Evolutionary conservation across 2,329 filamentous ascomycete species (phyloP).

Genomic region (Epicoccum nigrum): DNA sequence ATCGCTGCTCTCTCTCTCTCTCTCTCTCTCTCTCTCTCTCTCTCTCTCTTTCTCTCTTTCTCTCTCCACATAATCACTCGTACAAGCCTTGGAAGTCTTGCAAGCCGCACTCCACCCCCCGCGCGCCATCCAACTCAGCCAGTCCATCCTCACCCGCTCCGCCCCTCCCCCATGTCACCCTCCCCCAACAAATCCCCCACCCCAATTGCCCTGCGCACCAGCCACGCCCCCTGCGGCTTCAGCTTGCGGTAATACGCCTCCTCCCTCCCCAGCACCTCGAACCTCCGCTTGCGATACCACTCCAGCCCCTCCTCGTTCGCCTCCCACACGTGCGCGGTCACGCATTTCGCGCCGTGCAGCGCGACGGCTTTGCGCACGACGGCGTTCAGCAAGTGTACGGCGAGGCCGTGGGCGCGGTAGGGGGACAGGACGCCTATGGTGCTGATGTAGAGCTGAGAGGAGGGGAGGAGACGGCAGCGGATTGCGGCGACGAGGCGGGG

Average conservation of each 20-base stretch:
- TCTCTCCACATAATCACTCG: neutral
- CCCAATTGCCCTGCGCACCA: constrained; percentile 55
- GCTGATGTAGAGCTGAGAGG: constrained; percentile 63
- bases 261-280: constrained; percentile 58
- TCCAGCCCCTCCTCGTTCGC: constrained; percentile 64
- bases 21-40: too few relatives aligned
- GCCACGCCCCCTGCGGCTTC: constrained; percentile 61
- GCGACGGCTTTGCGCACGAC: constrained; percentile 56
- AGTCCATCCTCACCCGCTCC: neutral
- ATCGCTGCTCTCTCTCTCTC: too few relatives aligned
- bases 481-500: constrained; percentile 55
- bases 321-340: constrained; percentile 70
- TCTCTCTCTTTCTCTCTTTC: too few relatives aligned
- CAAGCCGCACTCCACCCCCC: neutral
- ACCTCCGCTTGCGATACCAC: constrained; percentile 67
- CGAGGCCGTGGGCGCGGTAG: constrained; percentile 64
- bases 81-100: neutral
- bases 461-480: constrained; percentile 53
- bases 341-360: constrained; percentile 57
- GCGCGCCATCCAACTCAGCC: neutral
- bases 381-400: constrained; percentile 58
- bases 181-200: constrained; percentile 40
- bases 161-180: neutral
- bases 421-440: constrained; percentile 66
- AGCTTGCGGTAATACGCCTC: constrained; percentile 65